A percentile compares a stretch with the other conserved stretches of the same genome.
phyloP scores from a whole-genome alignment of 2,329 filamentous ascomycete species.

The Fusarium sterilihyphosum region DNA sequence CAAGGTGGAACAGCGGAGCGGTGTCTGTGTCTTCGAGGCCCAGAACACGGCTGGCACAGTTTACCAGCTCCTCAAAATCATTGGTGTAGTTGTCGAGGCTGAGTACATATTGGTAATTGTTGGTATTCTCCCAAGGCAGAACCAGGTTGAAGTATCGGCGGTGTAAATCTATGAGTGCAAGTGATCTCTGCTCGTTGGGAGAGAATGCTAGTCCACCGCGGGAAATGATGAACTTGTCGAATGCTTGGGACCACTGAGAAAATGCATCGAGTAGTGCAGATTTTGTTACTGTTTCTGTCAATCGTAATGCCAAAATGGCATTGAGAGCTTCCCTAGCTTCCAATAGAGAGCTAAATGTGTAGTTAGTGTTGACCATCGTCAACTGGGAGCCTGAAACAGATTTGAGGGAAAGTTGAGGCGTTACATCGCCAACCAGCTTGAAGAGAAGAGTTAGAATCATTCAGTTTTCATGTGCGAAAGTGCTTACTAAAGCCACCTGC shows the following conservation, averaged over 20 bases:
- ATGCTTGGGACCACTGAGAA: background rate
- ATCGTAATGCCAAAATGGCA: background rate
- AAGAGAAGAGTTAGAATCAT: accelerated
- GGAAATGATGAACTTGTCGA: background rate
- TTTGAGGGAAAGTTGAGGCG: accelerated
- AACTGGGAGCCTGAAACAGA: background rate
- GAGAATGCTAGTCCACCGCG: background rate
- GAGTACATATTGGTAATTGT: background rate
- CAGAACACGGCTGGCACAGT: background rate
- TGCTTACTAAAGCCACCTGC: background rate
- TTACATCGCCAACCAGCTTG: accelerated
- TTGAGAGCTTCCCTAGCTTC: background rate
- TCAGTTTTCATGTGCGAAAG: accelerated
- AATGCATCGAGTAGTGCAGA: accelerated
- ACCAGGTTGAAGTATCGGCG: background rate
- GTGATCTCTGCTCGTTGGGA: background rate
- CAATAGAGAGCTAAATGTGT: background rate
- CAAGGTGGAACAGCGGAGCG: background rate
- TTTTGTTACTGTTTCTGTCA: background rate
- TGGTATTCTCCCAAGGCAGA: background rate
- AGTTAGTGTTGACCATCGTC: accelerated
- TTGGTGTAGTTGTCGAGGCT: background rate
- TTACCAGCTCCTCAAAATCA: background rate
- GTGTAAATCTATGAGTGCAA: background rate
- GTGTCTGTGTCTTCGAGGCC: background rate